Base-by-base conservation (phyloP, 768 basidiomycete genomes). In the Suillus tomentosus region DNA sequence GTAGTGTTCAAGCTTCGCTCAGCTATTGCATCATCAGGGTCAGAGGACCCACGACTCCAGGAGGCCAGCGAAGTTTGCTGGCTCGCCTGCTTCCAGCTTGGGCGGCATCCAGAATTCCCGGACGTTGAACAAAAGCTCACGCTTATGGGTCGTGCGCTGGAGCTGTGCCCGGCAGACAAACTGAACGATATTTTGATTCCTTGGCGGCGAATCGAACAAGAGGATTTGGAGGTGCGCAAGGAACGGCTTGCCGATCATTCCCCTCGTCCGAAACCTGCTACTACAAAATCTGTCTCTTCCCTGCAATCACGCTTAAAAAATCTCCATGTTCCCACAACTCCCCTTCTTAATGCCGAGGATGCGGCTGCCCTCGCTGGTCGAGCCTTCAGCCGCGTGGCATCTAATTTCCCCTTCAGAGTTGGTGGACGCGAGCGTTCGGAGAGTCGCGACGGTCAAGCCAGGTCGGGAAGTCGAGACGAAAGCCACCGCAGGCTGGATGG, bases 71-170 rank as follows among this genome's bases (percentile, higher is more conserved):
- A 94, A 67, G 89, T 95, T 42, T 93, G 91, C 67, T 99, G 96
- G 96, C 87, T 91, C 34, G 87, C 90, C 3, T 94, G 92, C 72
- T 94, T 89, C 77, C 90, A 93, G 75, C 84, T 99, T 3, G 96
- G 94, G 17, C 85, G 89, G 64, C 91, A 95, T 68, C 80, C 86
- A 8, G 93, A 91, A 70, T 95, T 89, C 70, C 71, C 81, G 2
- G 89, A 95, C 65, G 75, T 85, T 7, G 75, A 83, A 13, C 85
- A 87, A 68, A 91, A 90, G 71, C 80, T 94, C 65, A 78, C 77
- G 2, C 81, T 96, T 1, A 76, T 98, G 22, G 94, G 94, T 2
- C 85, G 87, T 58, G 92, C 95, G 3, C 79, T 98, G 36, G 89
- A 94, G 70, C 80, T 97, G 19, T 96, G 95, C 73, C 95, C 96